Base-by-base conservation (phyloP, 2,329 filamentous ascomycete genomes). In the Ophiosphaerella herpotricha region DNA sequence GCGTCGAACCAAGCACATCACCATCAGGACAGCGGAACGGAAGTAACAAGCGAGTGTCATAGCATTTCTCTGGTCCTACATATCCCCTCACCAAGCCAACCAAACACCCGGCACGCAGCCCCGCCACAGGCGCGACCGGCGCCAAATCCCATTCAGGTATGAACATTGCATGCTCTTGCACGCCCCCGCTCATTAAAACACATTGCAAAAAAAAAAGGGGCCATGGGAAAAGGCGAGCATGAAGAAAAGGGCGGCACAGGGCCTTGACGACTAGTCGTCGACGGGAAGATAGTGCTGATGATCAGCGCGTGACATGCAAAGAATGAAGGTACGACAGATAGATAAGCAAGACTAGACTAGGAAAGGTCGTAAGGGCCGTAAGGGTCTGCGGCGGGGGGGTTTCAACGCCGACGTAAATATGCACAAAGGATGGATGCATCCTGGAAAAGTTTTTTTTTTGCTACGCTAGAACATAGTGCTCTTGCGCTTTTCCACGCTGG, bases 401-500 rank as follows among this genome's bases (percentile, higher is more conserved):
- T 21, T 5, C 18, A 60, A 59, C 61, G 61, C 61, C 63, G 49
- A 58, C 57, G 52, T 55, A 64, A 67, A 4, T 73, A 73, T 73
- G 63, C 64, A 74, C 70, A 73, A 60, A 52, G 58, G 26, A 29
- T 29, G 63, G 13, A 59, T 14, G 40, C 45, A 45, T 51, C 55
- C 54, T 57, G 49, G 34, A 50, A 53, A 51, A 50, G 43, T 42
- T 54, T 45, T 40, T 48, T 54, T 21, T 21, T 21, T 21, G 18
- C 18, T 21, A 21, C 18, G 18, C 78, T 78, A 87, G 68, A 82
- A 82, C 69, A 84, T 74, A 52, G 82, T 78, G 75, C 83, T 88
- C 82, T 91, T 95, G 74, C 91, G 89, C 84, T 96, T 96, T 80
- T 96, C 91, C 55, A 87, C 88, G 72, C 85, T 92, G 60, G 89